phyloP scores from a whole-genome alignment of 2,329 filamentous ascomycete species.

The Fusarium bulbicola region DNA sequence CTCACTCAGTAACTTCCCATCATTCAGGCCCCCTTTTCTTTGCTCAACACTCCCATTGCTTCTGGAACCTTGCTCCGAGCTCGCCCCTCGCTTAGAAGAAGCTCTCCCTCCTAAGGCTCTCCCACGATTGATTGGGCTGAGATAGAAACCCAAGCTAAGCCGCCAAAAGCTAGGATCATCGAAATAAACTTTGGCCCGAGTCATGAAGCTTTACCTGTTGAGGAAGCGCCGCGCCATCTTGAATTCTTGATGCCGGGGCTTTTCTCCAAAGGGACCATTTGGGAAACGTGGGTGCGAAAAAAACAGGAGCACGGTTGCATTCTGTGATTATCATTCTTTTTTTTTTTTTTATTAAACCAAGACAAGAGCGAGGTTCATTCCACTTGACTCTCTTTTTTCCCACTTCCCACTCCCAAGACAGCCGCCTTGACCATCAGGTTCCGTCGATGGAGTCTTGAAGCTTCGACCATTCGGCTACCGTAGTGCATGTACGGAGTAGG shows the following conservation, averaged over 20 bases:
- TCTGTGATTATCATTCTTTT: neutral
- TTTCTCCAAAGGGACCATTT: conserved; percentile 13
- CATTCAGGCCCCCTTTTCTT: neutral
- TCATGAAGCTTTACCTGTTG: conserved; percentile 22
- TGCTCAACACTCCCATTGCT: neutral
- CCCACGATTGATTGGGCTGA: conserved; percentile 9
- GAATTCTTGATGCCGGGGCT: conserved; percentile 12
- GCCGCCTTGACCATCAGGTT: neutral
- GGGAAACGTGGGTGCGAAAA: neutral
- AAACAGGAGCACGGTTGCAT: conserved; percentile 4
- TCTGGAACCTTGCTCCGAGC: neutral
- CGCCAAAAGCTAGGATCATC: conserved; percentile 6
- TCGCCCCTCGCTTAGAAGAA: neutral
- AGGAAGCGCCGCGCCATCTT: conserved; percentile 37
- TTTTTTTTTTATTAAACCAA: neutral
- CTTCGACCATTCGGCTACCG: conserved; percentile 3
- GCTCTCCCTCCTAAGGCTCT: neutral
- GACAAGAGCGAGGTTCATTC: neutral
- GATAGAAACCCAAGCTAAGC: conserved; percentile 14
- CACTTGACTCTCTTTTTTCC: neutral
- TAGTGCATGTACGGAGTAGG: neutral
- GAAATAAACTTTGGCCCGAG: conserved; percentile 33
- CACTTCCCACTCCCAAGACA: neutral
- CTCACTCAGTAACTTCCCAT: neutral
- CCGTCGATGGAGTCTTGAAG: neutral